Evolutionary conservation across 1,139 yeast genomes (phyloP), one percentile per base, ranked within the genome.

Genomic region (Candida glucosophila): DNA sequence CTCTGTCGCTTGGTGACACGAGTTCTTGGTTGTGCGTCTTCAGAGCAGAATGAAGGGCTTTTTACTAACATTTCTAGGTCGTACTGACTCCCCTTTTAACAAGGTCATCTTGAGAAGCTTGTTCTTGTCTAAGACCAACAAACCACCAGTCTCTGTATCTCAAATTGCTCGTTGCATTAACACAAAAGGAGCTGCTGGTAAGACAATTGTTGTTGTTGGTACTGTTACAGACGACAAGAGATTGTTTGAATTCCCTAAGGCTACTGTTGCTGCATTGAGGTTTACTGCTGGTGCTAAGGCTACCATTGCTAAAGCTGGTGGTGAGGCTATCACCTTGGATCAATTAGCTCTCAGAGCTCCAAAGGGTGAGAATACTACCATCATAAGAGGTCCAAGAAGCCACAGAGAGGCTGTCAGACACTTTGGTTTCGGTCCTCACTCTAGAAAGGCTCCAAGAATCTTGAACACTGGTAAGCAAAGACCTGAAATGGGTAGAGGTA

Each of bases 401-500:
- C 60, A 94, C 67, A 85, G 99, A 77, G 97, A 90, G 76, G 95
- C 98, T 55, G 97, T 85, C 55, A 85, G 97, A 77, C 98, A 90
- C 82, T 92, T 92, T 62, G 98, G 98, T 68, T 64, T 90, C 70
- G 98, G 98, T 73, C 99, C 98, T 58, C 97, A 92, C 93, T 82
- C 83, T 78, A 73, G 77, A 73, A 92, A 90, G 83, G 98, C 97
- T 58, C 99, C 99, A 72, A 86, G 94, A 77, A 80, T 90, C 67
- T 58, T 71, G 60, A 88, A 97, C 45, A 86, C 76, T 69, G 98
- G 98, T 66, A 90, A 97, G 78, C n/a, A n/a, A n/a, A 92, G 90
- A 76, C 90, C 90, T 77, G 98, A 92, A 79, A 85, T 92, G 71
- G 98, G 96, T 57, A 90, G 98, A 83, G 98, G 98, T 79, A 92